phyloP scores from a whole-genome alignment of 164 flowering plant genomes.

The Kingdonia uniflora region DNA sequence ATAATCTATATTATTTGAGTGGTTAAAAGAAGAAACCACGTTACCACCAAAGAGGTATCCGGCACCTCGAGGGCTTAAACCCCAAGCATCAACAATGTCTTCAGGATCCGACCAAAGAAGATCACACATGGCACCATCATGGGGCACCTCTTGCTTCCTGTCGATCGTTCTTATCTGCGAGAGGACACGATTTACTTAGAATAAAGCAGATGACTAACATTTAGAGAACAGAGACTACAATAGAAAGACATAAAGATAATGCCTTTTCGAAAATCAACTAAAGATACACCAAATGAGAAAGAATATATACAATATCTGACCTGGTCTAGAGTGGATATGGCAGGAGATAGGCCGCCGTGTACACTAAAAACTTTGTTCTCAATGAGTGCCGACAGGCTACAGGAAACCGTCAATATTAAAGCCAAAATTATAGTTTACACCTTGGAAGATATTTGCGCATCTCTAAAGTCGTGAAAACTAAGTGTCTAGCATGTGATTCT shows the following conservation, averaged over 20 bases:
- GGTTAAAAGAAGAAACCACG: slow-evolving; percentile 79
- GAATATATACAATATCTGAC: slow-evolving; percentile 22
- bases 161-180: slow-evolving; percentile 88
- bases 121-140: slow-evolving; percentile 99
- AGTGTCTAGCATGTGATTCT: too few species aligned
- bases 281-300: background rate
- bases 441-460: too few species aligned
- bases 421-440: too few species aligned
- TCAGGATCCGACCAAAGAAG: slow-evolving; percentile 99
- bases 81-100: slow-evolving; percentile 98
- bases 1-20: slow-evolving; percentile 77
- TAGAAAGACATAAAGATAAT: too few species aligned
- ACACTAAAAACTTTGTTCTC: slow-evolving; percentile 91
- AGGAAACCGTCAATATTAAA: slow-evolving; percentile 11
- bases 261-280: too few species aligned
- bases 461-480: too few species aligned
- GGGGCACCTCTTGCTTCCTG: slow-evolving; percentile 98
- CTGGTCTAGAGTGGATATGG: slow-evolving; percentile 90
- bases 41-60: slow-evolving; percentile 94
- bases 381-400: slow-evolving; percentile 93
- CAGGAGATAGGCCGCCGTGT: slow-evolving; percentile 98
- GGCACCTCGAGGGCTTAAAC: slow-evolving; percentile 98
- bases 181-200: slow-evolving; percentile 4
- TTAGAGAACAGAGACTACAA: too few species aligned
- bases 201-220: too few species aligned